phyloP scores from a whole-genome alignment of 768 basidiomycete genomes.

The Xerocomus spinulosus region DNA sequence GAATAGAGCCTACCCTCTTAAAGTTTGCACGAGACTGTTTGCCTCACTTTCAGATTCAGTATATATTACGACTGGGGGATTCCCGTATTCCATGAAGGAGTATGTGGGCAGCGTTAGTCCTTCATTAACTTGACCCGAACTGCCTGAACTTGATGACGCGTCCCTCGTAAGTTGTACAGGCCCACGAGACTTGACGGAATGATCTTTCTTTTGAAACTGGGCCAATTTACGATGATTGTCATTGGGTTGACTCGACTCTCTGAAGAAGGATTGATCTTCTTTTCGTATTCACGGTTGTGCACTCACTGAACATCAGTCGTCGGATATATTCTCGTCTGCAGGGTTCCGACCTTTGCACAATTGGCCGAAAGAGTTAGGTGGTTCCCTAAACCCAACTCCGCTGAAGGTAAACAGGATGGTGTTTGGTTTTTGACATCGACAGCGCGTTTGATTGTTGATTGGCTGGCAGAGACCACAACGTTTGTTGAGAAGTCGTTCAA shows the following conservation, averaged over 20 bases:
- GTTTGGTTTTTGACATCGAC: not conserved
- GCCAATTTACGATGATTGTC: not conserved
- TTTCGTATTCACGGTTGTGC: not conserved
- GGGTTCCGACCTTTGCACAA: not conserved
- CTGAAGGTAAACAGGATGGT: not conserved
- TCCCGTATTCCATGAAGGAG: conserved; percentile 34
- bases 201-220: not conserved
- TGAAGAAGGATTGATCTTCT: not conserved
- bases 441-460: too few relatives aligned
- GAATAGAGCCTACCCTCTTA: conserved; percentile 33
- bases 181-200: not conserved
- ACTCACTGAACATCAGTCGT: conserved; percentile 11
- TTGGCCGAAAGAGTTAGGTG: not conserved
- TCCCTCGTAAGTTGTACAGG: conserved; percentile 1
- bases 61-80: conserved; percentile 35
- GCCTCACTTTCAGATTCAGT: conserved; percentile 39
- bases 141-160: conserved; percentile 1
- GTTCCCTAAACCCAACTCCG: not conserved
- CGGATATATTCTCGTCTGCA: not conserved
- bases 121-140: not conserved
- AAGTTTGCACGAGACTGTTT: conserved; percentile 33
- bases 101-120: conserved; percentile 29
- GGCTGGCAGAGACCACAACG: not conserved
- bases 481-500: conserved; percentile 13
- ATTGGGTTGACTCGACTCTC: conserved; percentile 1